Percentiles rank a stretch among this genome's conserved stretches.
Conservation (phyloP, 768 basidiomycete genomes). For the Pleurotus sapidus region DNA sequence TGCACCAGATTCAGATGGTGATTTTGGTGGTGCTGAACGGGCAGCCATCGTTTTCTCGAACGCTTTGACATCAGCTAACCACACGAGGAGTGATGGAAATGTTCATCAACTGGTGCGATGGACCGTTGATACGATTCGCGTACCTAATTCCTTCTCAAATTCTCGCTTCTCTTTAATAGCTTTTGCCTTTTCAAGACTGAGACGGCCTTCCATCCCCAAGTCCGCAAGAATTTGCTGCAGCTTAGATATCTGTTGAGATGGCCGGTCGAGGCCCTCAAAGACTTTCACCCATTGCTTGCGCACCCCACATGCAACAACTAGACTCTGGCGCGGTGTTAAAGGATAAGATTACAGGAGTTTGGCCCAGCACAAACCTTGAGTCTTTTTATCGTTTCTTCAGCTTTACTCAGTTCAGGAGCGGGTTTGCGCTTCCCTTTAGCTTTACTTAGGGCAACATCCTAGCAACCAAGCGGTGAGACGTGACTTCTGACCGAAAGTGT, state of each 20-base stretch:
- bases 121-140: slow-evolving; percentile 17
- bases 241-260: slow-evolving; percentile 61
- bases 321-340: slow-evolving; percentile 37
- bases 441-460: slow-evolving; percentile 9
- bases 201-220: slow-evolving; percentile 77
- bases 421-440: slow-evolving; percentile 31
- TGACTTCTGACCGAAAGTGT: not conserved
- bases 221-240: slow-evolving; percentile 64
- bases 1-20: slow-evolving; percentile 12
- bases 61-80: slow-evolving; percentile 69
- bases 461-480: not conserved
- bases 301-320: slow-evolving; percentile 73
- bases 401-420: slow-evolving; percentile 39
- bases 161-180: slow-evolving; percentile 72
- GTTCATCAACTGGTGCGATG: not conserved
- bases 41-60: slow-evolving; percentile 52
- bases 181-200: slow-evolving; percentile 80
- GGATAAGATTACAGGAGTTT: not conserved
- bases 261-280: slow-evolving; percentile 54
- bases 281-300: slow-evolving; percentile 77
- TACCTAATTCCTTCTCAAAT: slow-evolving; percentile 75
- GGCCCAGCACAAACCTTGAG: slow-evolving; percentile 53
- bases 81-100: not conserved
- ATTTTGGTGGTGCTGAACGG: slow-evolving; percentile 24
- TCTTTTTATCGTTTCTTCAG: slow-evolving; percentile 72